Percentiles rank a stretch among this genome's conserved stretches.
Conservation (phyloP, 2,329 filamentous ascomycete species). For the Monosporascus sp. region DNA sequence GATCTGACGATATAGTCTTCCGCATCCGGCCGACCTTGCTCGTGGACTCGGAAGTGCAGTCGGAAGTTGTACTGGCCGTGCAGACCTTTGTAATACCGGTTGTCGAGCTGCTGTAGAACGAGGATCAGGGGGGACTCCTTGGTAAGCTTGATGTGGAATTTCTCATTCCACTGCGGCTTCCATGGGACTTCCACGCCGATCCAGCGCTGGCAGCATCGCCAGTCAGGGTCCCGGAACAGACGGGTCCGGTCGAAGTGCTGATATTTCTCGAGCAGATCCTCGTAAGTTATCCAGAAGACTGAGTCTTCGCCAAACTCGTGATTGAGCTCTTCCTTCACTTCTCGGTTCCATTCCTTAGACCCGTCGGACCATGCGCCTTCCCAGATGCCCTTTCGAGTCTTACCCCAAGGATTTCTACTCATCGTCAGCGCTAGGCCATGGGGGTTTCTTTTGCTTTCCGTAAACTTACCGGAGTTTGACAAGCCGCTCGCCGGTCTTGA, state of each 20-base stretch:
- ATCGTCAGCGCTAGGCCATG: constrained; percentile 5
- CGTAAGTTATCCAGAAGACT: constrained; percentile 59
- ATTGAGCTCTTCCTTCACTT: constrained; percentile 50
- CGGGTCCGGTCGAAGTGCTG: constrained; percentile 57
- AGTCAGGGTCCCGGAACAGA: constrained; percentile 53
- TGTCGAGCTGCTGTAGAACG: constrained; percentile 56
- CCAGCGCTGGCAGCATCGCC: constrained; percentile 55
- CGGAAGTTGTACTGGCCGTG: constrained; percentile 52
- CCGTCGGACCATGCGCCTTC: constrained; percentile 56
- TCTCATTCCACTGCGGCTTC: constrained; percentile 56
- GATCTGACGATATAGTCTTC: constrained; percentile 57
- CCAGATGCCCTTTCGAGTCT: constrained; percentile 52
- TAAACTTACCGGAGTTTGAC: constrained; percentile 42
- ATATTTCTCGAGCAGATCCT: constrained; percentile 58
- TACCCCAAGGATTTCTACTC: constrained; percentile 53
- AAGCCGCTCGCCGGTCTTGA: constrained; percentile 48
- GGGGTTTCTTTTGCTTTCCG: neutral
- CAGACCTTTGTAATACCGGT: constrained; percentile 56
- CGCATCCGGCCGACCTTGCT: constrained; percentile 41
- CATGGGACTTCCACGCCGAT: constrained; percentile 57
- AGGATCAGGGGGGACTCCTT: constrained; percentile 53
- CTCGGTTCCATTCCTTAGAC: constrained; percentile 55
- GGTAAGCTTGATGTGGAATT: constrained; percentile 52
- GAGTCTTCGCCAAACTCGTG: constrained; percentile 58
- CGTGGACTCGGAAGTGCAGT: constrained; percentile 46